Evolutionary conservation across 805 yeast genomes (phyloP), one percentile per base, ranked within the genome.

Genomic region (Kregervanrija pseudodelftensis): DNA sequence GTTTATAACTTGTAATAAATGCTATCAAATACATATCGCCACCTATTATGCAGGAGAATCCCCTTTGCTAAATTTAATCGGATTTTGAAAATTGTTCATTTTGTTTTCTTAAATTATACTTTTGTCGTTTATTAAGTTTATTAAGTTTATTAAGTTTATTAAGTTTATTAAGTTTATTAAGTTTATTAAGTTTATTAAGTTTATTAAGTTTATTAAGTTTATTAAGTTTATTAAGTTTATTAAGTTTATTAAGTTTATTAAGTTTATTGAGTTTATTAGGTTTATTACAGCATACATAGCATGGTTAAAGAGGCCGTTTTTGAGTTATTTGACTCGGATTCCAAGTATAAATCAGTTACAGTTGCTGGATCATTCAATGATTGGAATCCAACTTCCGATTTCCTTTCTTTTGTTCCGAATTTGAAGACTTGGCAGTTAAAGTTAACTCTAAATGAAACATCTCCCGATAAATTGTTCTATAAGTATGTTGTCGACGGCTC

Each of bases 401-500:
- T 43, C 30, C 15, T 51, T 31, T 31, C 17, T 3, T 49, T 42
- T 34, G 48, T 52, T 12, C 37, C 37, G 9, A 36, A 33, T 17
- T 30, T 36, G 3, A 43, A 43, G n/a, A 31, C 35, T 11, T 46
- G 51, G 49, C 17, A 30, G 5, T 36, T 39, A 8, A 22, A 7
- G 8, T 22, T 22, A 8, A 7, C 28, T 22, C 8, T 22, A 22
- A 7, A 22, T 22, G 28, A 22, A 5, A 8, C 28, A 22, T 22
- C 28, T 22, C 28, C 28, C 28, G 7, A 22, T 22, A 33, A 39
- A 3, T 16, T 47, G n/a, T 12, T 40, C 5, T 63, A 59, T 48
- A 63, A 63, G 40, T 63, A 57, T 42, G 60, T 63, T 5, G 49
- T 55, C 14, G 51, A 60, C 42, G 57, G 50, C 1, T 31, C 40